These are phyloP conservation scores for Exophiala dermatitidis DNA, from an alignment of 2,329 filamentous ascomycete genomes.

Conservation along the genomic window DNA sequence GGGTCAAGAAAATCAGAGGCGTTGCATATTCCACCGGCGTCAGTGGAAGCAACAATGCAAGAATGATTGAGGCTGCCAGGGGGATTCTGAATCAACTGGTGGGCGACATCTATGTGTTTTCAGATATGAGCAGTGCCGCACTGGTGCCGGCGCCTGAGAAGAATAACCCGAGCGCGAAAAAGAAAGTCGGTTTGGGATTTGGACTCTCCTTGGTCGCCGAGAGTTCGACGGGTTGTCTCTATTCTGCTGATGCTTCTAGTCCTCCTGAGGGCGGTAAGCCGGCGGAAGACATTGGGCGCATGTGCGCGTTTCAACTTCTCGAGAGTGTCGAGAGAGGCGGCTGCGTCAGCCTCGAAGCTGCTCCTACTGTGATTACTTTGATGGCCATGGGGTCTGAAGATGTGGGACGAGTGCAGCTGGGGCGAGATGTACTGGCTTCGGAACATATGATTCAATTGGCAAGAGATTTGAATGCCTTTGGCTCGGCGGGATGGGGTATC, in stretches of 20 bases:
- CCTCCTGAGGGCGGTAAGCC: constrained; percentile 73
- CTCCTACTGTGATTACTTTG: constrained; percentile 68
- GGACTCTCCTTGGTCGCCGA: constrained; percentile 87
- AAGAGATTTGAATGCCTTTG: constrained; percentile 80
- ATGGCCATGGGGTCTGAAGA: constrained; percentile 99
- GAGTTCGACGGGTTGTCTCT: constrained; percentile 77
- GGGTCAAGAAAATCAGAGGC: constrained; percentile 80
- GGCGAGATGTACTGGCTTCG: constrained; percentile 70
- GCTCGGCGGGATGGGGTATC: constrained; percentile 83
- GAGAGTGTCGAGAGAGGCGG: constrained; percentile 77
- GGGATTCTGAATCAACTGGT: constrained; percentile 80
- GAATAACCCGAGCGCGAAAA: constrained; percentile 48
- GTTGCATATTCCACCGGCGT: constrained; percentile 93
- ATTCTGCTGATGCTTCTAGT: constrained; percentile 72
- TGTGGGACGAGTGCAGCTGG: constrained; percentile 76
- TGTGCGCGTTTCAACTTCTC: constrained; percentile 80
- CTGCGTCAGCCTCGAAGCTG: constrained; percentile 66
- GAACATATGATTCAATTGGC: constrained; percentile 74
- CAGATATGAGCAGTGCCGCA: constrained; percentile 56
- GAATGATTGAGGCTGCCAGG: constrained; percentile 87
- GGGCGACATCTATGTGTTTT: constrained; percentile 83
- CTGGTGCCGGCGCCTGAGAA: constrained; percentile 64
- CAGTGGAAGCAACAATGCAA: constrained; percentile 81
- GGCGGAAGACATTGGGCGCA: constrained; percentile 82
- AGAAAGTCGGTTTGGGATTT: constrained; percentile 75